Evolutionary conservation across 2,329 filamentous ascomycete genomes (phyloP).

Genomic region (Fusarium pseudocircinatum): DNA sequence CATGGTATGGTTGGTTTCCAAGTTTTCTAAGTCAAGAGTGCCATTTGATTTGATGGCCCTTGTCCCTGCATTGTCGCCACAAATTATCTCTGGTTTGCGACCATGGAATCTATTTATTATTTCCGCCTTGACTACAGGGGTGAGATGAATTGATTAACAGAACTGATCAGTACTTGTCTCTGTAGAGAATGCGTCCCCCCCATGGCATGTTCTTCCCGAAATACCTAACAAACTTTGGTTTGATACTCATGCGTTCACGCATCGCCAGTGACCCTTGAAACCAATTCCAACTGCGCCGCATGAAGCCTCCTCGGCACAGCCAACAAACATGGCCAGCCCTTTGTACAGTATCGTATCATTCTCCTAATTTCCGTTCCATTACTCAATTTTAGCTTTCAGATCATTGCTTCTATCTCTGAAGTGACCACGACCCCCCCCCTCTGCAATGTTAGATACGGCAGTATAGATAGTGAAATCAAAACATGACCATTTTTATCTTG

Average conservation of each 20-base stretch:
- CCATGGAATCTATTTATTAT: background rate
- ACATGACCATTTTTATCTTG: background rate
- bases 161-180: background rate
- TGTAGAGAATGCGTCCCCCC: no score
- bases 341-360: background rate
- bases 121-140: background rate
- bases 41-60: conserved; percentile 23
- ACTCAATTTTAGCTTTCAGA: background rate
- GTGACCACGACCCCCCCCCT: background rate
- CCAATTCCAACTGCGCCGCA: conserved; percentile 7
- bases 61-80: conserved; percentile 29
- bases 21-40: conserved; percentile 21
- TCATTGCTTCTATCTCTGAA: background rate
- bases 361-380: background rate
- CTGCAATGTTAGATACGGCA: background rate
- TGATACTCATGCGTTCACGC: background rate
- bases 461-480: background rate
- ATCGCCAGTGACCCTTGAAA: background rate
- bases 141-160: background rate
- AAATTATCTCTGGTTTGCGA: background rate
- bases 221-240: background rate
- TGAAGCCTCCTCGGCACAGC: background rate
- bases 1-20: conserved; percentile 31
- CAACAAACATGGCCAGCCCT: background rate
- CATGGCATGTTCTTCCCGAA: background rate